Evolutionary conservation across 257 asterid species (phyloP).

Genomic region (Osmanthus fragrans): DNA sequence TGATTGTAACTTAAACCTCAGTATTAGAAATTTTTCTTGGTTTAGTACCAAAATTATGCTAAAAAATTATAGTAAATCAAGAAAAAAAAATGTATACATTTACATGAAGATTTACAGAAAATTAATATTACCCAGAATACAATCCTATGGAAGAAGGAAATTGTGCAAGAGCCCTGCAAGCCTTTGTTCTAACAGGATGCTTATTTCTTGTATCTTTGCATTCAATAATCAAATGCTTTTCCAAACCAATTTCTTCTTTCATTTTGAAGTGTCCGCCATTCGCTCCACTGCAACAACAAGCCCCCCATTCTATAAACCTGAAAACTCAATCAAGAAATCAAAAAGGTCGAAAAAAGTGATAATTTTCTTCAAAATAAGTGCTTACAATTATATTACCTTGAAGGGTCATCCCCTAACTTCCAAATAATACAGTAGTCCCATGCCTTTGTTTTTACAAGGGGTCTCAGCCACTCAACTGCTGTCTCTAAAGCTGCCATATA

Average conservation of each 20-base stretch:
- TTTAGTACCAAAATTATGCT: background rate
- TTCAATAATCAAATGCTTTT: slow-evolving; percentile 21
- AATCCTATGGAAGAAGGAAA: slow-evolving; percentile 60
- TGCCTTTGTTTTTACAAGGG: slow-evolving; percentile 45
- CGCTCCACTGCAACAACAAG: slow-evolving; percentile 80
- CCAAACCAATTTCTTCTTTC: slow-evolving; percentile 41
- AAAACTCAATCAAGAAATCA: slow-evolving; percentile 13
- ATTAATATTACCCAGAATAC: slow-evolving; percentile 66
- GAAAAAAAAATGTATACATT: background rate
- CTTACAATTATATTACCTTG: slow-evolving; percentile 43
- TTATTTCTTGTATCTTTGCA: slow-evolving; percentile 57
- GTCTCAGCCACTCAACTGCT: slow-evolving; percentile 54
- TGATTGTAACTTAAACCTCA: slow-evolving; percentile 22
- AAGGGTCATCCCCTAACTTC: slow-evolving; percentile 83
- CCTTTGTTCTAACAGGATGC: slow-evolving; percentile 51
- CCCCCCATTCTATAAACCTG: slow-evolving; percentile 81
- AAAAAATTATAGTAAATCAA: background rate
- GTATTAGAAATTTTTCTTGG: background rate
- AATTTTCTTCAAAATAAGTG: background rate
- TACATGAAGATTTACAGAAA: background rate
- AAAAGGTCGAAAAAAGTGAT: background rate
- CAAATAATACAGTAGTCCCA: slow-evolving; percentile 87
- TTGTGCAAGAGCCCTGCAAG: slow-evolving; percentile 61
- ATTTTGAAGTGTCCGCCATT: slow-evolving; percentile 23
- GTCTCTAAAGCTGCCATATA: slow-evolving; percentile 44